These are phyloP conservation scores for Ophiostoma sp. DNA, from an alignment of 2,329 filamentous ascomycete genomes.

Conservation along the genomic window DNA sequence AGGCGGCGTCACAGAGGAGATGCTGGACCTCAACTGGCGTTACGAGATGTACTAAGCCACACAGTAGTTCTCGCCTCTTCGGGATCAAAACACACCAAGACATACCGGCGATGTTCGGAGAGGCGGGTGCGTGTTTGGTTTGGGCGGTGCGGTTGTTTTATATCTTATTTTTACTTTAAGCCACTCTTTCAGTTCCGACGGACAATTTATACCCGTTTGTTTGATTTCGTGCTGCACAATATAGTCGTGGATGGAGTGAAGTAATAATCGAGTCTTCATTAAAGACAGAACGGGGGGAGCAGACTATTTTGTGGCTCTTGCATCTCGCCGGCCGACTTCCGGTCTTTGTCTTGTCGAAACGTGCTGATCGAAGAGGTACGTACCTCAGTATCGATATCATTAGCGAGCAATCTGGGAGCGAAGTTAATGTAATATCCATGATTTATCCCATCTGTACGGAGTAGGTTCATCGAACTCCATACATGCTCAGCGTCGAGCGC, in stretches of 20 bases:
- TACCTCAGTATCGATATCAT: too few relatives aligned
- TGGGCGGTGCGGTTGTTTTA: neutral
- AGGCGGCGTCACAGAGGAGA: slow-evolving; percentile 30
- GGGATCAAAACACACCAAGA: neutral
- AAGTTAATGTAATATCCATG: neutral
- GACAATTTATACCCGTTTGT: neutral
- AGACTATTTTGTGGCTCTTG: neutral
- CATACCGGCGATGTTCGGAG: neutral
- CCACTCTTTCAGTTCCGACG: neutral
- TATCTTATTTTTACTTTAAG: neutral
- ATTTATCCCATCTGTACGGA: neutral
- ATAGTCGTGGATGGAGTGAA: neutral
- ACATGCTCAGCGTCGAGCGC: neutral
- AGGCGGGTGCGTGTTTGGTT: neutral
- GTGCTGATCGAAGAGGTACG: neutral
- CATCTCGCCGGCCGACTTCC: neutral
- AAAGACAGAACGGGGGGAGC: neutral
- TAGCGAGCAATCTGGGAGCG: neutral
- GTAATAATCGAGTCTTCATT: neutral
- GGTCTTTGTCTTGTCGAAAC: neutral
- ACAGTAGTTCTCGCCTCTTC: neutral
- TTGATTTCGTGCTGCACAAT: neutral
- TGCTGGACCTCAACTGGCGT: slow-evolving; percentile 31
- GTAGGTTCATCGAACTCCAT: neutral
- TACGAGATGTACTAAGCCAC: slow-evolving; percentile 28